Evolutionary conservation across 768 basidiomycete genomes (phyloP).

Genomic region (Amanita molliuscula): DNA sequence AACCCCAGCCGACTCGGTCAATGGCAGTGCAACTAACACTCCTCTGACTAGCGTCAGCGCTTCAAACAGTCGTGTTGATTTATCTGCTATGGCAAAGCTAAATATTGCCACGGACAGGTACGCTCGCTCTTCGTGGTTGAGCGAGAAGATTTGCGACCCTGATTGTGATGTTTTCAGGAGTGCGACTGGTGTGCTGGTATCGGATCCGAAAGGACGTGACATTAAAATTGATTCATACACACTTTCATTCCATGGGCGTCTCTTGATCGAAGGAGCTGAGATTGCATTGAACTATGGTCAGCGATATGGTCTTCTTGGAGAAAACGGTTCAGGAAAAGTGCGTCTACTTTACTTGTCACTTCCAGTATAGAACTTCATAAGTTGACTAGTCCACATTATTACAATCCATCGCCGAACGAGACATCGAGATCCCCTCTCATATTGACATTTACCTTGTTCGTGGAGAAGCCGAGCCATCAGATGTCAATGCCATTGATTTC

Average conservation of each 20-base stretch:
- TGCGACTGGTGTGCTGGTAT: slow-evolving; percentile 85
- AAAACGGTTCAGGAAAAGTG: slow-evolving; percentile 99
- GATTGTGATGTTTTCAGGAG: slow-evolving; percentile 41
- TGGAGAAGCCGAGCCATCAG: slow-evolving; percentile 92
- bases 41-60: slow-evolving; percentile 80
- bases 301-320: slow-evolving; percentile 89
- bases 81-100: slow-evolving; percentile 82
- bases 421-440: slow-evolving; percentile 89
- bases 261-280: slow-evolving; percentile 59
- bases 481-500: slow-evolving; percentile 94
- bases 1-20: slow-evolving; percentile 53
- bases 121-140: not conserved
- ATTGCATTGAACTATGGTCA: slow-evolving; percentile 84
- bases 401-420: slow-evolving; percentile 90
- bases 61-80: slow-evolving; percentile 69
- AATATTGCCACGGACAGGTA: slow-evolving; percentile 86
- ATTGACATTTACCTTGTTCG: slow-evolving; percentile 97
- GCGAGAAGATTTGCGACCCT: slow-evolving; percentile 4
- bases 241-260: slow-evolving; percentile 92
- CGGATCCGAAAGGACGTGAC: slow-evolving; percentile 87
- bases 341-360: slow-evolving; percentile 9
- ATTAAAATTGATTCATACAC: slow-evolving; percentile 96
- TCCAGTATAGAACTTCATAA: slow-evolving; percentile 1
- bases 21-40: slow-evolving; percentile 58
- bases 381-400: slow-evolving; percentile 79